These are phyloP conservation scores for Letharia columbiana DNA, from an alignment of 495 filamentous ascomycete species.

Conservation along the genomic window DNA sequence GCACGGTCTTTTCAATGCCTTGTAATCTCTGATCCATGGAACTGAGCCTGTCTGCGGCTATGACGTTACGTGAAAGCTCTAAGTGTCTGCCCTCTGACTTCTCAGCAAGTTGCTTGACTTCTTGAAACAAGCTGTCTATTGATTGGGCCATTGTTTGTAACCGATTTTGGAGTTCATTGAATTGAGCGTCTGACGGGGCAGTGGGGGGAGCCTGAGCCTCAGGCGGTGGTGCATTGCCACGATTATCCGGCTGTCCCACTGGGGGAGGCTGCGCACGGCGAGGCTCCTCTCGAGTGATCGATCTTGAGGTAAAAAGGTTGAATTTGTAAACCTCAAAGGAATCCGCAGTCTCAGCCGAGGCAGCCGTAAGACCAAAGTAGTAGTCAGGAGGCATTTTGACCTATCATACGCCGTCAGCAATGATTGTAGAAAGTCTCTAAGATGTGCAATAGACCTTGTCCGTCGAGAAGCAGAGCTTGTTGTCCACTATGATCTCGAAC, in stretches of 20 bases:
- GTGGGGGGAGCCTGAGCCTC: slow-evolving; percentile 42
- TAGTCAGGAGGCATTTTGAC: slow-evolving; percentile 72
- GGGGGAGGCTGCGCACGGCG: slow-evolving; percentile 32
- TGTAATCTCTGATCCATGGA: slow-evolving; percentile 45
- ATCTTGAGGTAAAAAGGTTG: slow-evolving; percentile 39
- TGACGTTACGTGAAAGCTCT: slow-evolving; percentile 42
- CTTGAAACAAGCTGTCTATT: slow-evolving; percentile 57
- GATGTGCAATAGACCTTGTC: slow-evolving; percentile 46
- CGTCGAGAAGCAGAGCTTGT: slow-evolving; percentile 73
- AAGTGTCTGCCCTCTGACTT: slow-evolving; percentile 48
- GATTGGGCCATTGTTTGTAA: slow-evolving; percentile 69
- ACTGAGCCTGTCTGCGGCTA: slow-evolving; percentile 45
- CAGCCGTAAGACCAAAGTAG: slow-evolving; percentile 78
- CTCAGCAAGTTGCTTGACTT: slow-evolving; percentile 41
- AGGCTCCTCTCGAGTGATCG: slow-evolving; percentile 28
- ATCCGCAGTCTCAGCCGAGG: slow-evolving; percentile 82
- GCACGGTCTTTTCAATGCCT: slow-evolving; percentile 51
- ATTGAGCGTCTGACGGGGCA: slow-evolving; percentile 49
- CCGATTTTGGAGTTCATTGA: slow-evolving; percentile 72
- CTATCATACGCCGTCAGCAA: slow-evolving; percentile 28
- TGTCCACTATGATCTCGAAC: slow-evolving; percentile 76
- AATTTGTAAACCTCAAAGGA: slow-evolving; percentile 92
- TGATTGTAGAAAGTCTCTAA: background rate
- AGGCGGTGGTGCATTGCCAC: slow-evolving; percentile 25
- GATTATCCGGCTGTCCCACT: slow-evolving; percentile 28